Percentiles rank a stretch among this genome's conserved stretches.
Evolutionary conservation across 805 yeast genomes (phyloP).

Genomic region (Ogataea salicorniae): DNA sequence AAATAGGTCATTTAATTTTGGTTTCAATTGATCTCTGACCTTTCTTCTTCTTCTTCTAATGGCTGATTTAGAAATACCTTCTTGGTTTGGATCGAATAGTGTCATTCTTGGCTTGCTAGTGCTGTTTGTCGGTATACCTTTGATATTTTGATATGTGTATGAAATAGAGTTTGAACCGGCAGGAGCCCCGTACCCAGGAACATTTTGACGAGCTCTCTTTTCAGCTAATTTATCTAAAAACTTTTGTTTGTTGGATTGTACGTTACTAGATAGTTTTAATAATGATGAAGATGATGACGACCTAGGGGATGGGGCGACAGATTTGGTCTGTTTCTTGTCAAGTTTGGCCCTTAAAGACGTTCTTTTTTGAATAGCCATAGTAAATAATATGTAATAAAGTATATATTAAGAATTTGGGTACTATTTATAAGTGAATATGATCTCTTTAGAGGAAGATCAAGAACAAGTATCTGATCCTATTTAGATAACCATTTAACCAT

Average conservation of each 20-base stretch:
- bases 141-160: background rate
- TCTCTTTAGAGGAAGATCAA: no score
- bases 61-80: conserved; percentile 61
- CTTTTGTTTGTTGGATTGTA: conserved; percentile 8
- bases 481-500: no score
- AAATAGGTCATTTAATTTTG: conserved; percentile 61
- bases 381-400: background rate
- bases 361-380: conserved; percentile 42
- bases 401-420: no score
- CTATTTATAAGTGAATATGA: no score
- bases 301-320: background rate
- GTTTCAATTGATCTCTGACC: conserved; percentile 57
- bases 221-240: conserved; percentile 16
- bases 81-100: conserved; percentile 27
- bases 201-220: conserved; percentile 6
- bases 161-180: background rate
- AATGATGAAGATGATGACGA: conserved; percentile 2
- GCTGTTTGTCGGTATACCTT: background rate
- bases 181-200: background rate
- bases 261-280: conserved; percentile 32
- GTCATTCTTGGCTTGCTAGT: background rate
- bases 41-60: conserved; percentile 59
- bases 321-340: conserved; percentile 25
- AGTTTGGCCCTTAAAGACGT: conserved; percentile 39
- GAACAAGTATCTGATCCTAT: no score